Evolutionary conservation across 192 early-diverging fungal genomes (phyloP).

Genomic region (Coemansia sp.): DNA sequence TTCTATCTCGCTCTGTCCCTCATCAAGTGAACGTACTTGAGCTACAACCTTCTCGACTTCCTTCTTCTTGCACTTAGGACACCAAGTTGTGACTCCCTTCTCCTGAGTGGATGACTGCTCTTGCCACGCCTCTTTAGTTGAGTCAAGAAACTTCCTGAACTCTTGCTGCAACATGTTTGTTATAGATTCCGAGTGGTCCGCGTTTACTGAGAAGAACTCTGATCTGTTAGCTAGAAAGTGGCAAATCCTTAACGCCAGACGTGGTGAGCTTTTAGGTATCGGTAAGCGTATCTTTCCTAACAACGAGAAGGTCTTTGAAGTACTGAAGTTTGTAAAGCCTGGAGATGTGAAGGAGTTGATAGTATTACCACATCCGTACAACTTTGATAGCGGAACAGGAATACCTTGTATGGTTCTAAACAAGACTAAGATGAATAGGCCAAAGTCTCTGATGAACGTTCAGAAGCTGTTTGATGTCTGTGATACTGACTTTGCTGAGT

Average conservation of each 20-base stretch:
- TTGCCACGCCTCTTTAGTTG: background rate
- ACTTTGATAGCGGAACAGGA: conserved; percentile 15
- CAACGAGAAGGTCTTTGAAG: conserved; percentile 3
- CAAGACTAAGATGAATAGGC: background rate
- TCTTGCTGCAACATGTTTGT: background rate
- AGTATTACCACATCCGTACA: conserved; percentile 12
- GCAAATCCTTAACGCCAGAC: background rate
- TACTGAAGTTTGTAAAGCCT: conserved; percentile 1
- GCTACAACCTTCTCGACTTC: background rate
- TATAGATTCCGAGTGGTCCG: background rate
- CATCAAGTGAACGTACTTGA: background rate
- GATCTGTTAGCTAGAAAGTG: background rate
- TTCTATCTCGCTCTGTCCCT: background rate
- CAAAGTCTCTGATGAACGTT: conserved; percentile 3
- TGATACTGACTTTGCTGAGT: background rate
- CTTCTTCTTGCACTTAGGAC: background rate
- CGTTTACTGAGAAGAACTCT: background rate
- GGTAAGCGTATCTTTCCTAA: background rate
- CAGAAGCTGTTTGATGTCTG: conserved; percentile 10
- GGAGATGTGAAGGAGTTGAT: background rate
- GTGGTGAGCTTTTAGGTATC: background rate
- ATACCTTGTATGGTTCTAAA: conserved; percentile 13
- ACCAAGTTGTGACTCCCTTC: background rate
- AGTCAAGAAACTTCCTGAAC: background rate
- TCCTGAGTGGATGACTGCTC: background rate